Conservation (phyloP, 257 asterid genomes). For the Echites panduratus region DNA sequence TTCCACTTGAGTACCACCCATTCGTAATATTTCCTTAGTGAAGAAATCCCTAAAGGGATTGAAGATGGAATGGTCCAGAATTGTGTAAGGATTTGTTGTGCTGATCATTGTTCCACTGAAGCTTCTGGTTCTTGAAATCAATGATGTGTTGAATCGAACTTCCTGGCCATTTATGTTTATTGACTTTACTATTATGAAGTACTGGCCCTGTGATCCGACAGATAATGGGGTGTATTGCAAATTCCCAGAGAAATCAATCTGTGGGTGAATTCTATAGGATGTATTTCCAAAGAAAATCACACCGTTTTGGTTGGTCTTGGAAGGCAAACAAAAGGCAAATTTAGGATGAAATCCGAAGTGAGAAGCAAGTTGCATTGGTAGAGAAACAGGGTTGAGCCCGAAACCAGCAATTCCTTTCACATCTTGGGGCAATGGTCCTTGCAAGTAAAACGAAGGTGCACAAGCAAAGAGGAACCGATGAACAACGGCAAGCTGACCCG, state of each 20-base stretch:
- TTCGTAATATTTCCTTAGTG: background rate
- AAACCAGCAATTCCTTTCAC: constrained; percentile 48
- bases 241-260: background rate
- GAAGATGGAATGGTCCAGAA: constrained; percentile 31
- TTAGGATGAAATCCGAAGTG: constrained; percentile 38
- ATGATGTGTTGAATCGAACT: constrained; percentile 28
- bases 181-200: constrained; percentile 30
- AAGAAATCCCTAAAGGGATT: constrained; percentile 22
- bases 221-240: constrained; percentile 33
- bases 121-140: constrained; percentile 25
- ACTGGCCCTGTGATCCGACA: constrained; percentile 39
- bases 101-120: constrained; percentile 35
- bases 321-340: constrained; percentile 38
- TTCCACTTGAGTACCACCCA: constrained; percentile 28
- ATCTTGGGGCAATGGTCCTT: constrained; percentile 32
- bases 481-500: constrained; percentile 16
- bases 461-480: constrained; percentile 40
- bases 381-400: constrained; percentile 28
- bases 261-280: constrained; percentile 14
- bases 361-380: constrained; percentile 48
- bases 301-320: constrained; percentile 24
- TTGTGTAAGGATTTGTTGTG: constrained; percentile 41
- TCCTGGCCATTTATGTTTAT: constrained; percentile 26
- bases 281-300: constrained; percentile 38
- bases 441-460: constrained; percentile 35